Evolutionary conservation across 2,329 filamentous ascomycete genomes (phyloP).

Genomic region (Ophiostoma fasciatum): DNA sequence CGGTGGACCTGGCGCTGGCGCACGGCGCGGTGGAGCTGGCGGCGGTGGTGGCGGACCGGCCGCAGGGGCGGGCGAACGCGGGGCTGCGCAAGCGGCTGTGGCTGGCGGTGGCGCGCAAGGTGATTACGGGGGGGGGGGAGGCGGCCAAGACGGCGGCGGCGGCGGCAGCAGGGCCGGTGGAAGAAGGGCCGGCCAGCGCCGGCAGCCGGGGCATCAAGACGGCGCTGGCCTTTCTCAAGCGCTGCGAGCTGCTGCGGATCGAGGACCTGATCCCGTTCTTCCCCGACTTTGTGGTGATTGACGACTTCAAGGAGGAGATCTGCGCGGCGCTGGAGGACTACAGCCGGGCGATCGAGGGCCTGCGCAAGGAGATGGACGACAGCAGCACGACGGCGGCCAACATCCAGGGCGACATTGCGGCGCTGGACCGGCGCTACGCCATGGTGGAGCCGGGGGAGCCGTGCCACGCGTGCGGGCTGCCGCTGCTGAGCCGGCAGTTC

Average conservation of each 20-base stretch:
- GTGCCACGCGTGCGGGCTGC: conserved; percentile 77
- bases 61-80: conserved; percentile 50
- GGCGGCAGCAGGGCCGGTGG: too few species aligned
- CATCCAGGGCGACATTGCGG: conserved; percentile 79
- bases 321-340: conserved; percentile 90
- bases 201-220: conserved; percentile 63
- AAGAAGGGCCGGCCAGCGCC: too few species aligned
- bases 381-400: conserved; percentile 75
- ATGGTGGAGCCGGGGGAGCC: conserved; percentile 94
- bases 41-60: conserved; percentile 73
- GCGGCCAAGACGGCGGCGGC: too few species aligned
- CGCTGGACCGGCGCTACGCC: conserved; percentile 77
- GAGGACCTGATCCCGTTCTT: conserved; percentile 98
- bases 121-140: conserved; percentile 66
- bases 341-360: conserved; percentile 70
- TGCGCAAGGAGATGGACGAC: conserved; percentile 94
- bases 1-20: conserved; percentile 81
- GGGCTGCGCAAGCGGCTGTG: conserved; percentile 83
- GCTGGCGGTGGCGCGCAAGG: conserved; percentile 88
- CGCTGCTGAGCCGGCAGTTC: conserved; percentile 79
- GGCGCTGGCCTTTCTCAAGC: conserved; percentile 84
- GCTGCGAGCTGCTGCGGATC: conserved; percentile 82
- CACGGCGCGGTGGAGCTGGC: conserved; percentile 85
- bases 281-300: conserved; percentile 95
- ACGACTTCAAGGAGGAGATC: conserved; percentile 98